These are phyloP conservation scores for maize (Zea mays) DNA, from an alignment of 176 grass and related monocot genomes.

Conservation along the genomic window Zm-B73-REFERENCE-NAM-5.0 NC_050098.1:222134501-222135000, in stretches of 20 bases:
- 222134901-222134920: constrained; percentile 55
- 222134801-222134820: constrained; percentile 47
- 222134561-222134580: constrained; percentile 60
- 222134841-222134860: constrained; percentile 52
- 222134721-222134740: constrained; percentile 49
- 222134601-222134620: constrained; percentile 44
- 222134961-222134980: constrained; percentile 44
- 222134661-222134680: constrained; percentile 47
- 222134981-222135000: constrained; percentile 51
- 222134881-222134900: constrained; percentile 40
- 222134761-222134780: constrained; percentile 44
- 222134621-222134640: constrained; percentile 49
- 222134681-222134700: constrained; percentile 57
- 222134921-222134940: constrained; percentile 49
- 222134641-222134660: constrained; percentile 47
- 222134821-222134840: constrained; percentile 47
- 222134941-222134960: constrained; percentile 41
- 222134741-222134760: constrained; percentile 52
- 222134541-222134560: constrained; percentile 42
- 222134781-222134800: constrained; percentile 50
- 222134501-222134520: constrained; percentile 44
- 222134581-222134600: constrained; percentile 44
- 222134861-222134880: constrained; percentile 54
- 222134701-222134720: constrained; percentile 46
- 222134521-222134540: constrained; percentile 41